Conservation (phyloP, 1,284 basidiomycete species). For the Volvariella surrecta region DNA sequence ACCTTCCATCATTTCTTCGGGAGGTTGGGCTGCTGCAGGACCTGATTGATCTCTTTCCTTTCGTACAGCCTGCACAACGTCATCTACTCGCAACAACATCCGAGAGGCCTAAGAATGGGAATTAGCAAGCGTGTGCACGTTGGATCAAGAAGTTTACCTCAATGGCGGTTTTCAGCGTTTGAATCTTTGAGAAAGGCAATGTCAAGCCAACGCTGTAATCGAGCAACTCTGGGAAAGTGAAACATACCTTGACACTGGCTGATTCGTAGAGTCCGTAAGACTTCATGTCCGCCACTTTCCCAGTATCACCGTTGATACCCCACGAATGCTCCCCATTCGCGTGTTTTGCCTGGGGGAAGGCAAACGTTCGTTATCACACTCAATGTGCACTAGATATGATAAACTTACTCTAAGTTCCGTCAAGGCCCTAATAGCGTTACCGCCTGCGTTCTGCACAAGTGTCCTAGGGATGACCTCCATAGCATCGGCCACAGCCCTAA, state of each 20-base stretch:
- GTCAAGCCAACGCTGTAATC: neutral
- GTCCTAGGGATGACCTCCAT: slow-evolving; percentile 98
- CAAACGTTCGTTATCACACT: neutral
- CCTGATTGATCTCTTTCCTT: slow-evolving; percentile 54
- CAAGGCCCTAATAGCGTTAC: slow-evolving; percentile 88
- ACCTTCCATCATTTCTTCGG: slow-evolving; percentile 48
- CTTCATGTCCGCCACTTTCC: slow-evolving; percentile 95
- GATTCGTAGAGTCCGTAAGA: slow-evolving; percentile 90
- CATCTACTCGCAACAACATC: slow-evolving; percentile 89
- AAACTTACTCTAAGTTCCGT: slow-evolving; percentile 72
- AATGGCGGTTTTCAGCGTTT: slow-evolving; percentile 96
- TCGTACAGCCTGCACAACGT: slow-evolving; percentile 83
- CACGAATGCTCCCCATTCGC: slow-evolving; percentile 85
- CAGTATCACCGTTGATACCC: slow-evolving; percentile 94
- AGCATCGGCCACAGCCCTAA: slow-evolving; percentile 89
- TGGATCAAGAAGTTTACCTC: slow-evolving; percentile 44
- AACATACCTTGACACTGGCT: slow-evolving; percentile 82
- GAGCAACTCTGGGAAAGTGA: neutral
- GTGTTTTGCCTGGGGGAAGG: slow-evolving; percentile 75
- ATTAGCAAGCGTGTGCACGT: neutral
- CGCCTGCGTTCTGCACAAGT: slow-evolving; percentile 92
- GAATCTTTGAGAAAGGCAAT: slow-evolving; percentile 44
- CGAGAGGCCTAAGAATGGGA: slow-evolving; percentile 59
- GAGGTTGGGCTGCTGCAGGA: slow-evolving; percentile 32
- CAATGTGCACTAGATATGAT: neutral